Evolutionary conservation across 2,329 filamentous ascomycete genomes (phyloP).

Genomic region (Fusarium sp.): DNA sequence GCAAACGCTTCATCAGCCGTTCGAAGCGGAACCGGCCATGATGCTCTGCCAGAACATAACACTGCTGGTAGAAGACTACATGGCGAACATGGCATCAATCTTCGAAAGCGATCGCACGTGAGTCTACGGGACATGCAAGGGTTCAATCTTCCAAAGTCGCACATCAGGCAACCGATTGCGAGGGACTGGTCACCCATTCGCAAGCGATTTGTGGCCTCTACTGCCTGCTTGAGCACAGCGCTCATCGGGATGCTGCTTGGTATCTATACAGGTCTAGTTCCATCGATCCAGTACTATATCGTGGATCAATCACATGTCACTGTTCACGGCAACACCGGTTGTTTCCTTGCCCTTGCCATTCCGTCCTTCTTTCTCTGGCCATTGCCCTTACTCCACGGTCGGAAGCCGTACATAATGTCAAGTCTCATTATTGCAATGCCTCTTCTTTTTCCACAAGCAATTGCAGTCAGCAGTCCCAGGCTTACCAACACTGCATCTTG

Average conservation of each 20-base stretch:
- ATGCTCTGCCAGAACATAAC: constrained; percentile 44
- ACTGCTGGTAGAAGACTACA: constrained; percentile 43
- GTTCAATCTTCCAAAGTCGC: constrained; percentile 65
- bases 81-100: constrained; percentile 54
- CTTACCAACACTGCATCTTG: constrained; percentile 67
- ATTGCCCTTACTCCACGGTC: constrained; percentile 78
- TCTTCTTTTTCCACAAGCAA: constrained; percentile 79
- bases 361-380: constrained; percentile 80
- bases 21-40: constrained; percentile 37
- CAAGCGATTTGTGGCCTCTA: constrained; percentile 75
- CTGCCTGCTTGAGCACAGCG: constrained; percentile 79
- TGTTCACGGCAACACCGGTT: constrained; percentile 78
- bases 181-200: constrained; percentile 76
- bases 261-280: constrained; percentile 82
- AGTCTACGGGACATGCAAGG: constrained; percentile 62
- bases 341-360: constrained; percentile 77
- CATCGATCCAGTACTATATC: constrained; percentile 82
- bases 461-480: constrained; percentile 69
- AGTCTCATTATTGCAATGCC: constrained; percentile 77
- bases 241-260: constrained; percentile 77
- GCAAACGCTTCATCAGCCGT: constrained; percentile 7
- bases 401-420: constrained; percentile 80
- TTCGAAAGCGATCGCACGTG: constrained; percentile 65
- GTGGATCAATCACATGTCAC: constrained; percentile 75
- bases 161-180: constrained; percentile 74